Evolutionary conservation across 768 basidiomycete species (phyloP).

Genomic region (Pulveroboletus frians): DNA sequence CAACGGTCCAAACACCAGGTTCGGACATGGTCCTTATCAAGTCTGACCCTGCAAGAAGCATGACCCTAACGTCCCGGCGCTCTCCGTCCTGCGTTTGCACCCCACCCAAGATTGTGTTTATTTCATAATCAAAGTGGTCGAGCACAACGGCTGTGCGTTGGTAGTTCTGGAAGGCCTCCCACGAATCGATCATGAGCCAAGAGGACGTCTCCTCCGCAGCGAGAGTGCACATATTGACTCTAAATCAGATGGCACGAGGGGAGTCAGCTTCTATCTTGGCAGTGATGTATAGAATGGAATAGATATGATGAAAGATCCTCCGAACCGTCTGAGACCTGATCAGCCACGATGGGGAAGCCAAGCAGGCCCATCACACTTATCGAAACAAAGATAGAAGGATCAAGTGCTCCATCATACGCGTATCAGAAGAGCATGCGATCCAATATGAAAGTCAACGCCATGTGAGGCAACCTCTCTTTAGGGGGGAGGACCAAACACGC

Average conservation of each 20-base stretch:
- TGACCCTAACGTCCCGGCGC: slow-evolving; percentile 70
- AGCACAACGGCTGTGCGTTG: slow-evolving; percentile 95
- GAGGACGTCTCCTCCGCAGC: slow-evolving; percentile 86
- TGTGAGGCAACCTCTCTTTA: slow-evolving; percentile 11
- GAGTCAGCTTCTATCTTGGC: slow-evolving; percentile 18
- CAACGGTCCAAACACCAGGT: slow-evolving; percentile 94
- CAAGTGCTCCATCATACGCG: slow-evolving; percentile 2
- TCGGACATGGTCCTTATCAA: slow-evolving; percentile 97
- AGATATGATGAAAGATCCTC: slow-evolving; percentile 5
- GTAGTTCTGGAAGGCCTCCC: slow-evolving; percentile 95
- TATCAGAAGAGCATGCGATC: slow-evolving; percentile 9
- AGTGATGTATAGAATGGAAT: background rate
- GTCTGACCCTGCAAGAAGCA: slow-evolving; percentile 97
- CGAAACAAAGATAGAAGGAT: slow-evolving; percentile 13
- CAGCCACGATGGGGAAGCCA: slow-evolving; percentile 7
- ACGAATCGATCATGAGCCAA: slow-evolving; percentile 97
- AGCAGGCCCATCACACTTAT: slow-evolving; percentile 8
- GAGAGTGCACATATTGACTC: slow-evolving; percentile 82
- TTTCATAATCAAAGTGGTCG: slow-evolving; percentile 94
- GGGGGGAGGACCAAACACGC: slow-evolving; percentile 1
- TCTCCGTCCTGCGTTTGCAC: slow-evolving; percentile 69
- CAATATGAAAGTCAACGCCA: slow-evolving; percentile 5
- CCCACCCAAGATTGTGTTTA: slow-evolving; percentile 83
- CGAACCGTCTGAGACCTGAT: slow-evolving; percentile 3
- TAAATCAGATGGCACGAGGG: slow-evolving; percentile 30